Evolutionary conservation across 768 basidiomycete genomes (phyloP), one percentile per base, ranked within the genome.

Genomic region (Multifurca ochricompacta): DNA sequence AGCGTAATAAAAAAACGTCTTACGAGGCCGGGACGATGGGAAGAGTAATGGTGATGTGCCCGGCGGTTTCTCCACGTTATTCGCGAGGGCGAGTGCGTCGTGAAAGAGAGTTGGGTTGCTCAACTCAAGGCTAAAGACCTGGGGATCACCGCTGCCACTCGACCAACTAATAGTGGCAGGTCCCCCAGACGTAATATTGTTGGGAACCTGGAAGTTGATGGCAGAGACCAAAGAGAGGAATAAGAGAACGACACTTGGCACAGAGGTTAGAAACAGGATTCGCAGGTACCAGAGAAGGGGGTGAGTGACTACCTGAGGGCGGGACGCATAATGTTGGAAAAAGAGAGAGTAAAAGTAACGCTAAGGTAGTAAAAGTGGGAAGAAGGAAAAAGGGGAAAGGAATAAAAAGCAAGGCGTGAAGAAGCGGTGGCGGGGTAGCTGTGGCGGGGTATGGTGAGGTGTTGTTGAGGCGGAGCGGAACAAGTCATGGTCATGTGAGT

Each of bases 191-290:
- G 50, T 25, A 16, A 36, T 13, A 31, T 47, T 41, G 1, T 1
- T 7, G 25, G 60, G 54, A 5, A 37, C 32, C 9, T 19, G 6
- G 10, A 48, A 39, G 4, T 36, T 45, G 34, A 61, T 1, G 27
- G 54, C 58, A 42, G 48, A 52, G 19, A 51, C 60, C 23, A 59
- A 47, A 32, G 60, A 54, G n/a, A 61, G 44, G 31, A 54, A 40
- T 34, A 48, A 59, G 21, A 56, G 35, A 40, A 53, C 16, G 27
- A 39, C 18, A 8, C 60, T 61, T 34, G 6, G 2, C 8, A 30
- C 16, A 14, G 14, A 42, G n/a, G 48, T 31, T 32, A 46, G n/a
- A 30, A 45, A 8, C 3, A 13, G 13, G 13, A 32, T 16, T 13
- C 19, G 10, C 5, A 35, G 6, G 31, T 8, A 11, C 14, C 14